Base-by-base conservation (phyloP, 2,329 filamentous ascomycete genomes). In the Arthrobotrys sphaeroides region DNA sequence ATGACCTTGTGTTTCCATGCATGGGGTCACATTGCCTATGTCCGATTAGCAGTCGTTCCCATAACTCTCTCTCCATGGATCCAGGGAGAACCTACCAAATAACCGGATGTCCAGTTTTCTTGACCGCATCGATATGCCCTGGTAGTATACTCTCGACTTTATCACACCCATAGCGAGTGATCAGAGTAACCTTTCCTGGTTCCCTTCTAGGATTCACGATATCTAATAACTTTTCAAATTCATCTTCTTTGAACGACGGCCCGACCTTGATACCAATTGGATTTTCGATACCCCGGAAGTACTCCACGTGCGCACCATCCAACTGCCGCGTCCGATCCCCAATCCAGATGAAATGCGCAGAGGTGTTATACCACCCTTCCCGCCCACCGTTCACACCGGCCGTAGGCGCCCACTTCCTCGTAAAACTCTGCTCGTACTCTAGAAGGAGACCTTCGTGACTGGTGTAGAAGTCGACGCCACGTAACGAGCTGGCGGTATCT, bases 321-420 rank as follows among this genome's bases (percentile, higher is more conserved):
- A 97, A 88, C 83, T 98, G 94, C 51, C 95, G 89, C 1, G 95
- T 99, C 78, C 95, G 91, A 83, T 99, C 95, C 65, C 95, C 95
- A 80, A 99, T 96, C 95, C 95, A 99, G 82, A 99, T 87, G 85
- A 99, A 98, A 82, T 99, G 95, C 0, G 93, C 92, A 3, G 93
- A 96, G 0, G 94, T 98, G 83, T 97, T 91, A 84, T 96, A 96
- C 80, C 90, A 89, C 31, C 70, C 70, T 64, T 74, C 70, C 80
- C 88, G 88, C 13, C 83, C 82, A 59, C 83, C 78, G 43, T 81
- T 78, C 60, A 77, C 77, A 18, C 78, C 83, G 73, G 84, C 84
- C 42, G 83, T 82, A 1, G 91, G 90, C 77, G 88, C 90, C 70
- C 96, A 86, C 20, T 89, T 85, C 7, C 95, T 87, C 1, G 94